phyloP scores from a whole-genome alignment of 2,329 filamentous ascomycete species.

The Magnaporthiopsis rhizophila region DNA sequence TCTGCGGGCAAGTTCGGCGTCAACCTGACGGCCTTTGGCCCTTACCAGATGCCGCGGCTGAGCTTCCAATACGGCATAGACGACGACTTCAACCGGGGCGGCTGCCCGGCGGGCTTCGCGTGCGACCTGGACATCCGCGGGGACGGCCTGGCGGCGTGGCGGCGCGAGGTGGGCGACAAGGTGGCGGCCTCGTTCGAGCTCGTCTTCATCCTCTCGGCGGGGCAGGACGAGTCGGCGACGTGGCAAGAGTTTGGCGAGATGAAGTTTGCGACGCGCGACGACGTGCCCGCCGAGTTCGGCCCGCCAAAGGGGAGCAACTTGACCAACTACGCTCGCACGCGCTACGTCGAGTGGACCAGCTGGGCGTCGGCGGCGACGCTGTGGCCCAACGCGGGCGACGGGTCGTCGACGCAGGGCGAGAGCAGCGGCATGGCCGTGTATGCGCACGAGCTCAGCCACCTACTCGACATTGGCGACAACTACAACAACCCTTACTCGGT shows the following conservation, averaged over 20 bases:
- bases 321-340: conserved; percentile 39
- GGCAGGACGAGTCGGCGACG: conserved; percentile 46
- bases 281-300: conserved; percentile 40
- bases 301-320: conserved; percentile 32
- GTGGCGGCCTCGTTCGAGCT: conserved; percentile 39
- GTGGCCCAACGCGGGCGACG: conserved; percentile 45
- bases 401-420: conserved; percentile 45
- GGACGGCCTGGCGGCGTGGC: conserved; percentile 41
- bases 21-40: conserved; percentile 42
- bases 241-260: conserved; percentile 52
- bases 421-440: conserved; percentile 45
- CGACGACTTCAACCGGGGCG: conserved; percentile 37
- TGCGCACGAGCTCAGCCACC: conserved; percentile 43
- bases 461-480: conserved; percentile 45
- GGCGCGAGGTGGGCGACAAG: conserved; percentile 40
- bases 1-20: conserved; percentile 44
- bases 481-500: conserved; percentile 43
- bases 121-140: conserved; percentile 40
- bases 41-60: conserved; percentile 38
- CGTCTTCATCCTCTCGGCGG: conserved; percentile 45
- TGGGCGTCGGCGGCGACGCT: conserved; percentile 42
- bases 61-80: conserved; percentile 44
- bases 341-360: conserved; percentile 45
- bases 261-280: conserved; percentile 37
- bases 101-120: conserved; percentile 31